phyloP scores from a whole-genome alignment of 2,329 filamentous ascomycete species.

The Zymoseptoria ardabiliae region DNA sequence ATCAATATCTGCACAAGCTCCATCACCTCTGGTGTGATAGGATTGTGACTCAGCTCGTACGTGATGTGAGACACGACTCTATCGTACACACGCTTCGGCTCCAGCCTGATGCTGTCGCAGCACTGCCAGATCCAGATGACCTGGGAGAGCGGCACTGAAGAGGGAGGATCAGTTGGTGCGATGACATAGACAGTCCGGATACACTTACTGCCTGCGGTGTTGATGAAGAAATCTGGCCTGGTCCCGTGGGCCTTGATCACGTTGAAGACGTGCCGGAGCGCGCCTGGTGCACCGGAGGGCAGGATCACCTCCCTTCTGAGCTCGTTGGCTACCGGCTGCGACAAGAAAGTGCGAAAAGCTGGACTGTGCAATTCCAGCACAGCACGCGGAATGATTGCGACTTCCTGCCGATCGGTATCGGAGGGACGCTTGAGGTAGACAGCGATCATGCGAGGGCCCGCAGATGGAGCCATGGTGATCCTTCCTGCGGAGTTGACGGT shows the following conservation, averaged over 20 bases:
- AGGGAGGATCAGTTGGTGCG: too few species aligned
- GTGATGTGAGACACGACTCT: background rate
- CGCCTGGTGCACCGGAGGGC: constrained; percentile 1
- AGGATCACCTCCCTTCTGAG: background rate
- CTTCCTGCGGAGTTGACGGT: background rate
- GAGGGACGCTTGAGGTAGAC: constrained; percentile 1
- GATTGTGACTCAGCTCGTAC: constrained; percentile 2
- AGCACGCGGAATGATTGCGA: constrained; percentile 1
- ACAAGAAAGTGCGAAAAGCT: constrained; percentile 1
- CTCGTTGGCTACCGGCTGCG: background rate
- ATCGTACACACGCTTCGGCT: background rate
- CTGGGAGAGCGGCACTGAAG: background rate
- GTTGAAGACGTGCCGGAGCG: constrained; percentile 5
- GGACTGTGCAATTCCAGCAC: constrained; percentile 1
- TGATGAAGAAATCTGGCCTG: constrained; percentile 1
- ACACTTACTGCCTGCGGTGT: background rate
- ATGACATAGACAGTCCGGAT: too few species aligned
- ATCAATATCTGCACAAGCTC: background rate
- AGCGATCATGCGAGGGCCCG: background rate
- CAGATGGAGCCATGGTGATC: background rate
- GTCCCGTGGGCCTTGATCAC: background rate
- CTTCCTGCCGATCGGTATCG: too few species aligned
- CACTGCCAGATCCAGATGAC: constrained; percentile 5
- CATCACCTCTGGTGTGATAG: constrained; percentile 3
- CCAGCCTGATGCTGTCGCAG: background rate